phyloP scores from a whole-genome alignment of 139 green algal genomes.

The Chlorella vulgaris region DNA sequence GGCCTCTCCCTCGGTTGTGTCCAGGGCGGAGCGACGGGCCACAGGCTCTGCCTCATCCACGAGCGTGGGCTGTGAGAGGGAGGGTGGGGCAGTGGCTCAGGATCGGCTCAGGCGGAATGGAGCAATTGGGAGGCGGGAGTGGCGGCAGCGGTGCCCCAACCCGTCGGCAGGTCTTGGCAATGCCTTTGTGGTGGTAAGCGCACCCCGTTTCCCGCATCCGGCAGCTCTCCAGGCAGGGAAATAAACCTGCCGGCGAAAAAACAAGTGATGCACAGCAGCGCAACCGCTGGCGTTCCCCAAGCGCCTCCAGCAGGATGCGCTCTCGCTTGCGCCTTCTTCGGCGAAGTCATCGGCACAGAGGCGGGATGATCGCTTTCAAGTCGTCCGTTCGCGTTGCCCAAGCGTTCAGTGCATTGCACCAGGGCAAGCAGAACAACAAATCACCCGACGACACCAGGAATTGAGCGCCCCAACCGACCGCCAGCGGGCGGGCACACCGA shows the following conservation, averaged over 20 bases:
- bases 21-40: background rate
- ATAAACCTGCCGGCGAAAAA: conserved; percentile 43
- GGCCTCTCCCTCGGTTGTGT: no score
- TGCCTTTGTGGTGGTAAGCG: no score
- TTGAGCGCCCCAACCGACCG: no score
- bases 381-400: no score
- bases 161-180: no score
- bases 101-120: background rate
- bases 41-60: background rate
- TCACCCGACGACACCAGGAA: background rate
- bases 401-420: no score
- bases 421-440: background rate
- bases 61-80: background rate
- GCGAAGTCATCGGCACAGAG: background rate
- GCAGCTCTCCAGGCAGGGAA: conserved; percentile 14
- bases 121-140: background rate
- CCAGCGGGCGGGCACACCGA: no score
- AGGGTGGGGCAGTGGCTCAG: no score
- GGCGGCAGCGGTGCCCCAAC: no score
- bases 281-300: background rate
- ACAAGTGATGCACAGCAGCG: background rate
- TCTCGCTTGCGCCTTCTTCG: background rate
- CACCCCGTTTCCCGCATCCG: conserved; percentile 7
- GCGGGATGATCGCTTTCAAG: no score
- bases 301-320: background rate